Conservation (phyloP, 2,329 filamentous ascomycete species). For the Sporothrix curviconia region DNA sequence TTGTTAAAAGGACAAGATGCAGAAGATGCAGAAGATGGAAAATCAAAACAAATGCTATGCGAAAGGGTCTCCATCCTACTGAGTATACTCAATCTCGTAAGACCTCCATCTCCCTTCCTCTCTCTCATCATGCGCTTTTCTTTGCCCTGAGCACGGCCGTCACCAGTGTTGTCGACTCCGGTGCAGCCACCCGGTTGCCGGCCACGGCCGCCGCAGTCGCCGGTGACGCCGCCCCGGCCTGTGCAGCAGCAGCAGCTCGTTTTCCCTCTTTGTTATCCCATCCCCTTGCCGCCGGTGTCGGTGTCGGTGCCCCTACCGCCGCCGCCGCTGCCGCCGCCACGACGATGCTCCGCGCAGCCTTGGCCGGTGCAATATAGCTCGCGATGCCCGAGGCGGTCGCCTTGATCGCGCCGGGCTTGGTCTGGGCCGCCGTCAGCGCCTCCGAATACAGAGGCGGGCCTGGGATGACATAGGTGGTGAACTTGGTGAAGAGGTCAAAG, state of each 20-base stretch:
- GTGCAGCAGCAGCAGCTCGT: no score
- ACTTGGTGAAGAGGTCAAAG: slow-evolving; percentile 18
- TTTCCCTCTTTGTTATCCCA: no score
- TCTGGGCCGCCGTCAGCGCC: slow-evolving; percentile 23
- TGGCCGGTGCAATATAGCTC: slow-evolving; percentile 17
- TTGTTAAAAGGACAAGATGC: no score
- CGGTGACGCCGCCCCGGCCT: no score
- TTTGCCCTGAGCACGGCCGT: slow-evolving; percentile 6
- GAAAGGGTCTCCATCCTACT: no score
- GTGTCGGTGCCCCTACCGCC: slow-evolving; percentile 3
- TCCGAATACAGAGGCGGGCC: slow-evolving; percentile 23
- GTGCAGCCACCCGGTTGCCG: not conserved
- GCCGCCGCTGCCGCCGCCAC: slow-evolving; percentile 1
- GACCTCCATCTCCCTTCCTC: no score
- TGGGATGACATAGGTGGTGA: slow-evolving; percentile 18
- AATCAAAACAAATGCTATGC: no score
- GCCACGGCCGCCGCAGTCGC: not conserved
- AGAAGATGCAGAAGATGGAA: not conserved
- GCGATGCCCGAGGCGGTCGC: slow-evolving; percentile 23
- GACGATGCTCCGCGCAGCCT: not conserved
- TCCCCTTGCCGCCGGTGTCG: not conserved
- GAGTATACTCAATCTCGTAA: no score
- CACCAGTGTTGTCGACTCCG: slow-evolving; percentile 7
- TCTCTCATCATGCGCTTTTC: not conserved
- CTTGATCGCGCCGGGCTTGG: slow-evolving; percentile 22